Conservation (phyloP, 495 filamentous ascomycete species). For the Lophium mytilinum region DNA sequence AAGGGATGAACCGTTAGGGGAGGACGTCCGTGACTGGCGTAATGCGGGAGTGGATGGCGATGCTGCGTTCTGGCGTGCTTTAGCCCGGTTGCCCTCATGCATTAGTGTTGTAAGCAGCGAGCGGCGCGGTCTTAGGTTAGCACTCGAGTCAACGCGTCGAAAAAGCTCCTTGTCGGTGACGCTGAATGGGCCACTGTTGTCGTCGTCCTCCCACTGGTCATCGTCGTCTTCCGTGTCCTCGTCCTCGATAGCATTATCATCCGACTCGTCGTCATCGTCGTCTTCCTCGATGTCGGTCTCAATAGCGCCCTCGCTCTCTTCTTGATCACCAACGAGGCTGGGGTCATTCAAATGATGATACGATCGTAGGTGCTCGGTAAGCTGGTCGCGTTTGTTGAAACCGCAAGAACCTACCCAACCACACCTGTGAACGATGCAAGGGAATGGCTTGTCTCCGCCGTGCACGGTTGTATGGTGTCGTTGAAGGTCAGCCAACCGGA, state of each 20-base stretch:
- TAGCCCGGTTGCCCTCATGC: conserved; percentile 63
- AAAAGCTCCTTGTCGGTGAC: conserved; percentile 73
- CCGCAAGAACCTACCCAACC: conserved; percentile 17
- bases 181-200: conserved; percentile 73
- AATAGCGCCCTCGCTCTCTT: conserved; percentile 62
- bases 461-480: conserved; percentile 48
- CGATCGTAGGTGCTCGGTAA: conserved; percentile 24
- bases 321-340: no score
- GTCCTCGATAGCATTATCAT: conserved; percentile 38
- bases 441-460: conserved; percentile 12
- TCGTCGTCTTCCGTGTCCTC: conserved; percentile 70
- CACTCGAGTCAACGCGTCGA: conserved; percentile 80
- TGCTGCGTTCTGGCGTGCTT: conserved; percentile 53
- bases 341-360: conserved; percentile 24
- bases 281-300: conserved; percentile 66
- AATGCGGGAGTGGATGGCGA: conserved; percentile 77
- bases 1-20: conserved; percentile 65
- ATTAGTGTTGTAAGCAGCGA: conserved; percentile 88
- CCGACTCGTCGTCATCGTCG: conserved; percentile 42
- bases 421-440: conserved; percentile 17
- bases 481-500: conserved; percentile 46
- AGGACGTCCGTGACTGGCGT: conserved; percentile 65
- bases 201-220: conserved; percentile 90
- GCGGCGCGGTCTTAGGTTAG: conserved; percentile 74
- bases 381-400: conserved; percentile 24